These are phyloP conservation scores for Mycena belliarum DNA, from an alignment of 768 basidiomycete genomes.

Conservation along the genomic window DNA sequence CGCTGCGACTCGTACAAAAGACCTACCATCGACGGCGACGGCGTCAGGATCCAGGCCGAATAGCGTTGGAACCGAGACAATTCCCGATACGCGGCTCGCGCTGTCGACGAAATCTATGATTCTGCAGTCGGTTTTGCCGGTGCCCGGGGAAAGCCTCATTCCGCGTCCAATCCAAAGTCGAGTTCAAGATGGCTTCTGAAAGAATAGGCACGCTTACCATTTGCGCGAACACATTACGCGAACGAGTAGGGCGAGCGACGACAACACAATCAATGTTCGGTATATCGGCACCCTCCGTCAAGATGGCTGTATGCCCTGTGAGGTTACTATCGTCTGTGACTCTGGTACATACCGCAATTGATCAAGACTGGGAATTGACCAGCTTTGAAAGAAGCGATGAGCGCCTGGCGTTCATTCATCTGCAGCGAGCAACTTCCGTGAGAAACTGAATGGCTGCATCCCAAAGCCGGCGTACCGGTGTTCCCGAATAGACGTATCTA, in stretches of 20 bases:
- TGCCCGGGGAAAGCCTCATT: slow-evolving; percentile 79
- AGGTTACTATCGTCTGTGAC: background rate
- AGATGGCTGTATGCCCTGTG: slow-evolving; percentile 54
- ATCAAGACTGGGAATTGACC: slow-evolving; percentile 83
- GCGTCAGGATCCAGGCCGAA: slow-evolving; percentile 82
- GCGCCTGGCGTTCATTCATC: slow-evolving; percentile 55
- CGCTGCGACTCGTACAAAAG: background rate
- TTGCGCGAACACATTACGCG: slow-evolving; percentile 86
- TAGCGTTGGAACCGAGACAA: slow-evolving; percentile 78
- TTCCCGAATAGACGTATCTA: slow-evolving; percentile 72
- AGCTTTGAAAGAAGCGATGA: slow-evolving; percentile 67
- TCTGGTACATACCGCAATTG: slow-evolving; percentile 73
- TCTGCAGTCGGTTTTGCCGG: slow-evolving; percentile 81
- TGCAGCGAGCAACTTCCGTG: background rate
- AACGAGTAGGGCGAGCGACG: slow-evolving; percentile 85
- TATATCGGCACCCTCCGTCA: slow-evolving; percentile 94
- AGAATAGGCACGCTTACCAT: slow-evolving; percentile 65
- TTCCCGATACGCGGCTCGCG: slow-evolving; percentile 61
- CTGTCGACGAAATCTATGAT: slow-evolving; percentile 93
- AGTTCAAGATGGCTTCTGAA: background rate
- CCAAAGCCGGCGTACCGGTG: slow-evolving; percentile 40
- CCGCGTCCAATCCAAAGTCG: slow-evolving; percentile 80
- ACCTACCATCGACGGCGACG: slow-evolving; percentile 59
- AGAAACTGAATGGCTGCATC: background rate
- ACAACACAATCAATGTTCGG: slow-evolving; percentile 93